phyloP scores from a whole-genome alignment of 2,329 filamentous ascomycete species.

The Teratosphaeria pseudoeucalypti region DNA sequence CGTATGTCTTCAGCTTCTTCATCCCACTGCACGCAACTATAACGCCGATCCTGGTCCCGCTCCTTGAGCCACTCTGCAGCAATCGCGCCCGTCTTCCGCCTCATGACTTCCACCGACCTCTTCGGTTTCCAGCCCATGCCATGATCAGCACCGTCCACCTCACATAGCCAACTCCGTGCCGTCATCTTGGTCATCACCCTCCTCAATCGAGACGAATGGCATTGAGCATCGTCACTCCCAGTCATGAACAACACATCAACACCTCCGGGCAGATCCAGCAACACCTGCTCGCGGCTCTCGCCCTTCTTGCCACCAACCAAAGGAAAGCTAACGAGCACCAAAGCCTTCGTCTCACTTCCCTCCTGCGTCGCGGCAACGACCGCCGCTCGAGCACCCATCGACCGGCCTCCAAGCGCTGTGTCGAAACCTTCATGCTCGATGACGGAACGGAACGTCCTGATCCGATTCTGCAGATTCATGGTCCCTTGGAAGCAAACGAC shows the following conservation, averaged over 20 bases:
- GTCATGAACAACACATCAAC: conserved; percentile 31
- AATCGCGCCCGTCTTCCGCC: conserved; percentile 24
- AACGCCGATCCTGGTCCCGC: conserved; percentile 3
- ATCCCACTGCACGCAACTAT: background rate
- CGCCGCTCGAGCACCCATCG: conserved; percentile 36
- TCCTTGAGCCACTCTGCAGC: conserved; percentile 27
- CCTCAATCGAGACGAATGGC: conserved; percentile 20
- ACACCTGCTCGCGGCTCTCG: conserved; percentile 27
- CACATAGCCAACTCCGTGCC: conserved; percentile 27
- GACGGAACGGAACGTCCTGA: conserved; percentile 30
- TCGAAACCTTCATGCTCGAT: conserved; percentile 15
- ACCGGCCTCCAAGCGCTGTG: conserved; percentile 29
- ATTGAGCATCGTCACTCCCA: conserved; percentile 29
- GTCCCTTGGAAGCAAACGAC: conserved; percentile 31
- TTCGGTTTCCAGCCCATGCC: conserved; percentile 33
- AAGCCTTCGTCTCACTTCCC: conserved; percentile 3
- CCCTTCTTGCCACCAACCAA: conserved; percentile 26
- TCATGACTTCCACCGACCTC: conserved; percentile 17
- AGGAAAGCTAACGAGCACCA: conserved; percentile 34
- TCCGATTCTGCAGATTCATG: conserved; percentile 30
- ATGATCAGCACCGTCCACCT: conserved; percentile 31
- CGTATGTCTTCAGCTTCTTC: background rate
- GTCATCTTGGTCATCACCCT: conserved; percentile 28
- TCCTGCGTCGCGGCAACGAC: conserved; percentile 26
- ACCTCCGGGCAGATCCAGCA: conserved; percentile 23